Percentiles rank a stretch among this genome's conserved stretches.
Conservation (phyloP, 2,329 filamentous ascomycete species). For the Penicillium sp. region DNA sequence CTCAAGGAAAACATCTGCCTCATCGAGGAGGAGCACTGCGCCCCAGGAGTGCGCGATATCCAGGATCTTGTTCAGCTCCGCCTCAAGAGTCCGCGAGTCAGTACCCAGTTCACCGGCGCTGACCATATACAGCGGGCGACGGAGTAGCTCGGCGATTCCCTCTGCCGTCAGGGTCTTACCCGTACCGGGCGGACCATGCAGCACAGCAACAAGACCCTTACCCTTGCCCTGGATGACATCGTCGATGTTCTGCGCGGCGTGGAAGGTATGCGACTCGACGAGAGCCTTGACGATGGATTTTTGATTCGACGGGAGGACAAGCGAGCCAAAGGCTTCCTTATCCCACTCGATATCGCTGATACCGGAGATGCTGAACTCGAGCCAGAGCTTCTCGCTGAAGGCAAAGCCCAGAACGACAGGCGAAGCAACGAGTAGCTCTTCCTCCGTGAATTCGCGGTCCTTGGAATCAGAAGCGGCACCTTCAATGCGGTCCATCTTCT, state of each 20-base stretch:
- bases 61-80: conserved; percentile 76
- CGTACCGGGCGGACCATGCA: conserved; percentile 82
- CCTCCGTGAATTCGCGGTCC: conserved; percentile 66
- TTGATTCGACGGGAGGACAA: conserved; percentile 66
- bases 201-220: conserved; percentile 75
- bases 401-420: conserved; percentile 83
- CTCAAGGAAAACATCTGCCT: conserved; percentile 81
- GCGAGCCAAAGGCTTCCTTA: conserved; percentile 72
- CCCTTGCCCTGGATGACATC: conserved; percentile 82
- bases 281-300: conserved; percentile 73
- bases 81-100: conserved; percentile 69
- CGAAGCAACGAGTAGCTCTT: conserved; percentile 79
- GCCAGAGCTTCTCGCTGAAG: conserved; percentile 85
- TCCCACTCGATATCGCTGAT: conserved; percentile 84
- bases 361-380: conserved; percentile 78
- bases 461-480: conserved; percentile 32
- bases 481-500: conserved; percentile 58
- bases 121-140: conserved; percentile 78
- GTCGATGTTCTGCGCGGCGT: conserved; percentile 76
- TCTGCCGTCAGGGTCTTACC: conserved; percentile 88
- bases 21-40: conserved; percentile 78
- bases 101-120: conserved; percentile 79
- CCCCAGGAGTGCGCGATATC: conserved; percentile 85
- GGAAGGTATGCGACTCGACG: conserved; percentile 79
- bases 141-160: conserved; percentile 77